A percentile compares a stretch with the other conserved stretches of the same genome.
Conservation (phyloP, 2,329 filamentous ascomycete species). For the Sclerotinia borealis region DNA sequence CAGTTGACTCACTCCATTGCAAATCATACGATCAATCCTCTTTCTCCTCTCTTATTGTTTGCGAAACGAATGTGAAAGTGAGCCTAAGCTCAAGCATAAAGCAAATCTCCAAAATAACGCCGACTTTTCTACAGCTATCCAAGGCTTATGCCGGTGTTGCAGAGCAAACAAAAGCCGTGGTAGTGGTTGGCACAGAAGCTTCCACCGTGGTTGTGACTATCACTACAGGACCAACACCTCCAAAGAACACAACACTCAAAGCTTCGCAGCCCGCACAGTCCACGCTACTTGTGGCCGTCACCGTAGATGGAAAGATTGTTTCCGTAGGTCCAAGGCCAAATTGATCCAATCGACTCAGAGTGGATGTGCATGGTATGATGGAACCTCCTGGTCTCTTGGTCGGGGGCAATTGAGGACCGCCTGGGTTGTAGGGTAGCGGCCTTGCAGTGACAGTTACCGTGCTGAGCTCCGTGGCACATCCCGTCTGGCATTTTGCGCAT, state of each 20-base stretch:
- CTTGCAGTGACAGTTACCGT: conserved; percentile 3
- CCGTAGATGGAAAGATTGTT: neutral
- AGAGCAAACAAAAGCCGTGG: neutral
- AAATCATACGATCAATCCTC: neutral
- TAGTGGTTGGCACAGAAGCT: neutral
- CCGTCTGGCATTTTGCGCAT: conserved; percentile 27
- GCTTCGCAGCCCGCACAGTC: conserved; percentile 8
- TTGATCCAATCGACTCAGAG: neutral
- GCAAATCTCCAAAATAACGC: neutral
- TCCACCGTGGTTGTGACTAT: conserved; percentile 1
- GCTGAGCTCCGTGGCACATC: conserved; percentile 22
- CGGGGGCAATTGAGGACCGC: neutral
- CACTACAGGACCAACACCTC: conserved; percentile 8
- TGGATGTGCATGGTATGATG: neutral
- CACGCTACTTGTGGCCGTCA: neutral
- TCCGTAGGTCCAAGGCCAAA: conserved; percentile 1
- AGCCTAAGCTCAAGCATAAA: neutral
- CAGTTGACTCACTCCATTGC: neutral
- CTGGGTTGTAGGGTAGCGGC: neutral
- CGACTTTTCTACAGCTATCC: neutral
- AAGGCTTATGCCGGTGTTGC: neutral
- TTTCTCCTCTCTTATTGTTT: neutral
- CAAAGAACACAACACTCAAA: neutral
- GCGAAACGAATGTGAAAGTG: neutral
- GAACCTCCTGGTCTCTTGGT: neutral